These are phyloP conservation scores for Flaveria robusta DNA, from an alignment of 129 eudicot species.

Conservation along the genomic window DNA sequence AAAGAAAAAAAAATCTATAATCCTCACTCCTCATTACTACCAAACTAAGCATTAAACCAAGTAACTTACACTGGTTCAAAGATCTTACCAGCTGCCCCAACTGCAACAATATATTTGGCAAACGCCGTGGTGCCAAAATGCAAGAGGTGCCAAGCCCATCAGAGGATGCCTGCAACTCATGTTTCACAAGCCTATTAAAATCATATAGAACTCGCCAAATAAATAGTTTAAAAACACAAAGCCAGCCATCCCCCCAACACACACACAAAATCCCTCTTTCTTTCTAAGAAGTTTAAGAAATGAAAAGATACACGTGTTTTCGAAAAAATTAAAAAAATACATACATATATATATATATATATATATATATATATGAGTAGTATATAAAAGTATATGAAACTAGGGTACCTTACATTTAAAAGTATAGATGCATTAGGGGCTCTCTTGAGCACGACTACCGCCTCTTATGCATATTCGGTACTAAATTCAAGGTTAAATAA, in stretches of 20 bases:
- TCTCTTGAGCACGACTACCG: slow-evolving; percentile 18
- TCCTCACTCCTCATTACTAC: slow-evolving; percentile 31
- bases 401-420: slow-evolving; percentile 28
- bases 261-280: too few species aligned
- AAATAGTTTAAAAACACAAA: neutral
- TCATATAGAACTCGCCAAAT: neutral
- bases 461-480: slow-evolving; percentile 49
- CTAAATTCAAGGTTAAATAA: slow-evolving; percentile 63
- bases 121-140: slow-evolving; percentile 10
- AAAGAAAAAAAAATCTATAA: slow-evolving; percentile 12
- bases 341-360: neutral
- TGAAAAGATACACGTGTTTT: neutral
- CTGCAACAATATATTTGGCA: slow-evolving; percentile 20
- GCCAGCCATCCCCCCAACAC: neutral
- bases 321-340: neutral
- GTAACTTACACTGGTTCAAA: slow-evolving; percentile 44
- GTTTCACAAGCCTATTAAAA: slow-evolving; percentile 6
- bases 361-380: neutral
- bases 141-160: slow-evolving; percentile 32
- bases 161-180: slow-evolving; percentile 31
- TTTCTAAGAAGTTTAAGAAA: neutral
- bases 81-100: slow-evolving; percentile 28
- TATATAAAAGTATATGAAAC: neutral
- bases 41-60: slow-evolving; percentile 33
- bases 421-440: slow-evolving; percentile 1